Evolutionary conservation across 352 stramenopile genomes (phyloP), one percentile per base, ranked within the genome.

Genomic region (Globisporangium cylindrosporum): DNA sequence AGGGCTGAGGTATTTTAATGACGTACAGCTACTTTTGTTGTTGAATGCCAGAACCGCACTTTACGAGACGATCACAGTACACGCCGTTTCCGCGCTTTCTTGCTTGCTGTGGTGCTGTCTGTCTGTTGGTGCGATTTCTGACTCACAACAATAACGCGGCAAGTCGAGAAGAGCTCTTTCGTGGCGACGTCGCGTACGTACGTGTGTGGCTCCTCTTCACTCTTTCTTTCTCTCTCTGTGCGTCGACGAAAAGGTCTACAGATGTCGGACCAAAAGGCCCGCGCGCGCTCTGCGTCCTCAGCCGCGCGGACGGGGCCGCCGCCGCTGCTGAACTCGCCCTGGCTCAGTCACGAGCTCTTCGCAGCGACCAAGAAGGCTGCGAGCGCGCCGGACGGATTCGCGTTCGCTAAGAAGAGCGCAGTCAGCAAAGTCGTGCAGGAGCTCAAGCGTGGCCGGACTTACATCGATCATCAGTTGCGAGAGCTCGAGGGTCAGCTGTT

Each of bases 291-390:
- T 43, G 29, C 58, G 20, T 34, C 56, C 24, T 24, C 41, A 8
- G 41, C 24, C 36, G 46, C 63, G 38, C 66, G 41, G 41, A n/a
- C 41, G 41, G 41, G 41, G 41, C 41, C 60, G 38, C 55, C 56
- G 22, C 64, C 63, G 60, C 75, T 81, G 57, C 72, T 91, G 22
- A 65, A 70, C 8, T 76, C 82, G 24, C 86, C 84, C 32, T 93
- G 80, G 82, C 72, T 93, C 55, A 73, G 75, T 49, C 86, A 93
- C 62, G 84, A 92, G 65, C 77, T 85, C 49, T 93, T 91, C 56
- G 55, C 74, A 8, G 71, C 64, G 18, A 82, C 81, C 3, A 93
- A 93, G 69, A 73, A 80, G 56, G 74, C 71, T 5, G 82, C 80
- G 59, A 86, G 80, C 61, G 65, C 83, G 10, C 61, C 69, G 2